A percentile compares a stretch with the other conserved stretches of the same genome.
These are phyloP conservation scores for Echites panduratus DNA, from an alignment of 257 asterid species.

Conservation along the genomic window DNA sequence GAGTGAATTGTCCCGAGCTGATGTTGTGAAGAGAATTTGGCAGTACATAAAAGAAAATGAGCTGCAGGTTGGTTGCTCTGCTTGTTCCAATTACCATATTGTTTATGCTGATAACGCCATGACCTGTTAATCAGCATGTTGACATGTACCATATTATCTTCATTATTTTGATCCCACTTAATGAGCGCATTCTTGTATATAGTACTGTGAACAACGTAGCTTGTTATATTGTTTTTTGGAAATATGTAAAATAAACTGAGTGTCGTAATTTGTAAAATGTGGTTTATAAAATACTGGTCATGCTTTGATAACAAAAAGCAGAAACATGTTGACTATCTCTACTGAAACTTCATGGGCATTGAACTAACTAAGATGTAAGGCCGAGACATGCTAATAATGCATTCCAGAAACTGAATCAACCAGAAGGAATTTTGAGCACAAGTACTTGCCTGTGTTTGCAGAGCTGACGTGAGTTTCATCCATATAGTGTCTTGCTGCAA, in stretches of 20 bases:
- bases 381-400: background rate
- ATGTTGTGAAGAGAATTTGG: slow-evolving; percentile 41
- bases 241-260: background rate
- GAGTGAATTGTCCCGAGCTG: slow-evolving; percentile 27
- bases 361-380: background rate
- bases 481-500: background rate
- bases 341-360: background rate
- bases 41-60: slow-evolving; percentile 38
- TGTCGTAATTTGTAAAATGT: background rate
- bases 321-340: background rate
- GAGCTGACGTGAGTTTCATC: background rate
- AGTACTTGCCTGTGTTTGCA: background rate
- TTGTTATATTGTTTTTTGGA: background rate
- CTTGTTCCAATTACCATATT: background rate
- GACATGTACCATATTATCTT: background rate
- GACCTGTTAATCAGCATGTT: background rate
- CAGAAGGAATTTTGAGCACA: background rate
- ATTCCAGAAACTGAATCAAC: background rate
- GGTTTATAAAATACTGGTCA: background rate
- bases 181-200: background rate
- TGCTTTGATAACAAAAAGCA: background rate
- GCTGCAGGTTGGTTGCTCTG: slow-evolving; percentile 31
- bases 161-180: background rate
- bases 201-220: background rate
- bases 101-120: background rate